These are phyloP conservation scores for Venturia asperata DNA, from an alignment of 2,329 filamentous ascomycete genomes.

Conservation along the genomic window DNA sequence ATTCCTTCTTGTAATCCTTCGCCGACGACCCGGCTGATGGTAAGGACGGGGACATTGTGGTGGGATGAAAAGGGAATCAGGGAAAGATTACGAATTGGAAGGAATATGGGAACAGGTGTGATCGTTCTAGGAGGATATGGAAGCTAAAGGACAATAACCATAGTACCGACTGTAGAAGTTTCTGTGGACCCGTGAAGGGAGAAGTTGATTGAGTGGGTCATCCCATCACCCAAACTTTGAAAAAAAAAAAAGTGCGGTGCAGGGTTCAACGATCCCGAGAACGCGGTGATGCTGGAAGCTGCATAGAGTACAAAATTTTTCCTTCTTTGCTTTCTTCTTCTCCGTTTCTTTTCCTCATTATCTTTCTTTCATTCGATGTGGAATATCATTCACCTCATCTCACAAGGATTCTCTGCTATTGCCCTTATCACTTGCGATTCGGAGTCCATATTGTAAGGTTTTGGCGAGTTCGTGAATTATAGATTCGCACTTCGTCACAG, in stretches of 20 bases:
- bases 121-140: background rate
- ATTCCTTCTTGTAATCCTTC: conserved; percentile 73
- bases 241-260: background rate
- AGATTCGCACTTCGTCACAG: too few relatives aligned
- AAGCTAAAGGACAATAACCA: background rate
- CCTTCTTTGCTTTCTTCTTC: background rate
- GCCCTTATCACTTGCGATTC: too few relatives aligned
- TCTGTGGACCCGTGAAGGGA: background rate
- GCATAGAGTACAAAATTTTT: background rate
- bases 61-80: background rate
- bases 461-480: too few relatives aligned
- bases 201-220: background rate
- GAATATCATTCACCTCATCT: too few relatives aligned
- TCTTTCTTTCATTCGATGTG: background rate
- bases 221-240: background rate
- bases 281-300: background rate
- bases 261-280: background rate
- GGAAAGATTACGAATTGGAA: background rate
- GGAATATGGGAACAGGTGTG: too few relatives aligned
- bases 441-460: too few relatives aligned
- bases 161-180: background rate
- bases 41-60: conserved; percentile 13
- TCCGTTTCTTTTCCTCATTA: background rate
- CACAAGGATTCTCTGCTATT: too few relatives aligned
- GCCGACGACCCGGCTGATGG: conserved; percentile 24